These are phyloP conservation scores for Lindgomyces ingoldianus DNA, from an alignment of 495 filamentous ascomycete genomes.

Conservation along the genomic window DNA sequence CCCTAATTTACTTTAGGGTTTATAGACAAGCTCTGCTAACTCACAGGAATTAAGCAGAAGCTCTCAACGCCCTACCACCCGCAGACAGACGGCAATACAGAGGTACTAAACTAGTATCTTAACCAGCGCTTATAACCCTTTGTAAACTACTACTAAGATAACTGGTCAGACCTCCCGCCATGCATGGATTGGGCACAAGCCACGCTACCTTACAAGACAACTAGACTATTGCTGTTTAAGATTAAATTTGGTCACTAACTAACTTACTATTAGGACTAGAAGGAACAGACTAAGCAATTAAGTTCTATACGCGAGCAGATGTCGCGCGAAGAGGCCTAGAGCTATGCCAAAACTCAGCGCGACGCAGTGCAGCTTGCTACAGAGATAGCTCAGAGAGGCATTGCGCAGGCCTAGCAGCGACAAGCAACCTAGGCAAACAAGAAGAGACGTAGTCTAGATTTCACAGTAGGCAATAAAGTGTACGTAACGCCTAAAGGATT, in stretches of 20 bases:
- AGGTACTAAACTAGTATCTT: constrained; percentile 31
- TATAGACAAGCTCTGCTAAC: constrained; percentile 29
- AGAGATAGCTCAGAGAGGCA: no score
- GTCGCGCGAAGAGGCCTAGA: no score
- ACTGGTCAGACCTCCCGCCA: not conserved
- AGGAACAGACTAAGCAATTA: not conserved
- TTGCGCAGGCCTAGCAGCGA: no score
- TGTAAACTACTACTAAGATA: not conserved
- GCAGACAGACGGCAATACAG: constrained; percentile 37
- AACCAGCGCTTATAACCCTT: not conserved
- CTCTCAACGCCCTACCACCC: constrained; percentile 35
- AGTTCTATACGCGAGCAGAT: no score
- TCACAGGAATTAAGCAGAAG: constrained; percentile 17
- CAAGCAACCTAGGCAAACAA: no score
- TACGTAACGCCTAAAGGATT: no score
- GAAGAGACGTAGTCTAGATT: no score
- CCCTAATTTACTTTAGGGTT: constrained; percentile 29
- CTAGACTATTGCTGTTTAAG: not conserved
- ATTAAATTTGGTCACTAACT: not conserved
- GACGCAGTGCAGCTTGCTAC: no score
- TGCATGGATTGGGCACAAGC: constrained; percentile 1
- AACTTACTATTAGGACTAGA: not conserved
- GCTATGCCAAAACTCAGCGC: no score
- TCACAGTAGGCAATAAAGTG: no score
- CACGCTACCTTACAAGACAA: not conserved